Evolutionary conservation across 83 land plant species (phyloP), one percentile per base, ranked within the genome.

Genomic region (Larix sibirica): DNA sequence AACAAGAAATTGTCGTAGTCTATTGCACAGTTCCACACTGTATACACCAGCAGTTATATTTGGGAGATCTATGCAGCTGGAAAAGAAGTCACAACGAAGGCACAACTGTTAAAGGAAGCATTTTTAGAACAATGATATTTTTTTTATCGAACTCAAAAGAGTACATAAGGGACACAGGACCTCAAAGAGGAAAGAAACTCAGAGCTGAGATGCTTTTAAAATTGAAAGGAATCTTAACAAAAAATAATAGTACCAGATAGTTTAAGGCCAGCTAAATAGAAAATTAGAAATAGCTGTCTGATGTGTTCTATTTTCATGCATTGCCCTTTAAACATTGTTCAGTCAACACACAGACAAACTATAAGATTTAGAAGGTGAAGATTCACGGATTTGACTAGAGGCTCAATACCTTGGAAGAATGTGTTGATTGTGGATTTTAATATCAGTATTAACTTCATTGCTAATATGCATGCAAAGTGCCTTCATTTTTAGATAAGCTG

Each of bases 11-110:
- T 87, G 62, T 76, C 89, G 88, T 58, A 98, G 86, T 73, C 97
- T 87, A 58, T 87, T 94, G 84, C 94, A 89, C 18, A 98, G 87
- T 84, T 98, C 96, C 44, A 87, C 83, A 87, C 91, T 93, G 82
- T 98, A 98, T 21, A 98, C 90, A 66, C 88, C 86, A 63, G 97
- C 91, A 62, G 97, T 83, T 61, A 98, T 92, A 77, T 88, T 96
- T 75, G 99, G 95, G 83, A 98, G 87, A 82, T 98, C 99, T 61
- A 98, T 93, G 33, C 94, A 94, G 76, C 99, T 98, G 95, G 56
- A 86, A 85, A 80, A 40, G 16, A 64, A 61, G 26, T 44, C 83
- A 40, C 28, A 83, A 74, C 18, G 20, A 59, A 18, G 12, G 56
- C 56, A 50, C 56, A 10, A 50, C 56, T 50, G 56, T 50, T 50